phyloP scores from a whole-genome alignment of 1,284 basidiomycete genomes.

The Serendipita sp. region DNA sequence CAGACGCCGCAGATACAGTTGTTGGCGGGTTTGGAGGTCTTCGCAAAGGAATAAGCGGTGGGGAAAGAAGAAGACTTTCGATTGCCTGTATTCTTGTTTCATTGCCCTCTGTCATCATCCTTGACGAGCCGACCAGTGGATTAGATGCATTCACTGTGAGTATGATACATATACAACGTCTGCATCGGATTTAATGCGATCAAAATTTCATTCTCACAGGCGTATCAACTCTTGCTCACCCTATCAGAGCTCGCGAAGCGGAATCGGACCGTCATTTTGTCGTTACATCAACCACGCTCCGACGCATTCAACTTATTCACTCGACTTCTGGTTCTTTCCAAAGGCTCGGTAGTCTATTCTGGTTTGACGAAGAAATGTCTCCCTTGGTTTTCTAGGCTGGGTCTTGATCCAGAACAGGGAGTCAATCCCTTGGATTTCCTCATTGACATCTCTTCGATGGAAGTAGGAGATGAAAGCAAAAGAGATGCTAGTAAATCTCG shows the following conservation, averaged over 20 bases:
- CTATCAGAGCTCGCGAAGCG: constrained; percentile 30
- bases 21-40: constrained; percentile 28
- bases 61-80: constrained; percentile 38
- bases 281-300: constrained; percentile 37
- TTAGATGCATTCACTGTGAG: constrained; percentile 30
- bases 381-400: constrained; percentile 27
- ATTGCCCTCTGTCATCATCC: constrained; percentile 39
- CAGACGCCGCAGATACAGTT: constrained; percentile 32
- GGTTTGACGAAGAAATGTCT: constrained; percentile 25
- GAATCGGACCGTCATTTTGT: constrained; percentile 33
- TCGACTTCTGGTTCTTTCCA: constrained; percentile 30
- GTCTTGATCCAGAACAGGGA: constrained; percentile 20
- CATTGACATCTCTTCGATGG: constrained; percentile 32
- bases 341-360: constrained; percentile 30
- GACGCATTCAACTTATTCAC: constrained; percentile 36
- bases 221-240: constrained; percentile 32
- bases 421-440: constrained; percentile 32
- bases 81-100: constrained; percentile 48
- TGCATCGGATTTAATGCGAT: not conserved
- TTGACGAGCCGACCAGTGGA: constrained; percentile 41
- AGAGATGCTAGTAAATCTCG: constrained; percentile 22
- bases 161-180: too few relatives aligned
- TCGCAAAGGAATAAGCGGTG: constrained; percentile 38
- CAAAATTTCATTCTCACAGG: constrained; percentile 10
- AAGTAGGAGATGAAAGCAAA: constrained; percentile 27